These are phyloP conservation scores for Alternaria ethzedia DNA, from an alignment of 2,329 filamentous ascomycete species.

Conservation along the genomic window DNA sequence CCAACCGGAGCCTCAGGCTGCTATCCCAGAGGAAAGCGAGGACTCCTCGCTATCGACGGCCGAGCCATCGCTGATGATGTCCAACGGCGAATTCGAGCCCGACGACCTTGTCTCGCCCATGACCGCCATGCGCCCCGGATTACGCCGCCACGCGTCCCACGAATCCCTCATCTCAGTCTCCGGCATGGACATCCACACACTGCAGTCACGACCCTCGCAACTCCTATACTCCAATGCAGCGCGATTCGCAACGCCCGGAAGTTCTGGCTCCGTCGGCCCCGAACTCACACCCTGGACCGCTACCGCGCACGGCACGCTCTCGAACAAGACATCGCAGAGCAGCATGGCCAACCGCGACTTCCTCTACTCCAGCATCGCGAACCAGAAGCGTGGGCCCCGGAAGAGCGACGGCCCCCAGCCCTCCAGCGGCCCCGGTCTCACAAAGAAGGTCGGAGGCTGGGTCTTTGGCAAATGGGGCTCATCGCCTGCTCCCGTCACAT, in stretches of 20 bases:
- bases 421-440: conserved; percentile 44
- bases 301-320: conserved; percentile 58
- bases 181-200: conserved; percentile 87
- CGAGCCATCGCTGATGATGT: conserved; percentile 31
- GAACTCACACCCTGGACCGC: conserved; percentile 54
- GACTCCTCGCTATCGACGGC: conserved; percentile 23
- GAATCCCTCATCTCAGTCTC: conserved; percentile 88
- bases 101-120: conserved; percentile 42
- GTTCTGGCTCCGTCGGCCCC: conserved; percentile 50
- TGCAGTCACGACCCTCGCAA: conserved; percentile 77
- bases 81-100: conserved; percentile 27
- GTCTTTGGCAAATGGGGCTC: conserved; percentile 68
- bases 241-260: conserved; percentile 56
- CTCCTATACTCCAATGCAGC: conserved; percentile 64
- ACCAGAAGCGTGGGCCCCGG: conserved; percentile 32
- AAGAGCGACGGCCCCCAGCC: conserved; percentile 23
- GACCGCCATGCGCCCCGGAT: conserved; percentile 46
- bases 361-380: conserved; percentile 39
- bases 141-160: conserved; percentile 76
- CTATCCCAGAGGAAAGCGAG: conserved; percentile 47
- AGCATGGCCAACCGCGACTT: conserved; percentile 62
- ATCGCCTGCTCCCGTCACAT: conserved; percentile 51
- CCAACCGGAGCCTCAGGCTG: conserved; percentile 31
- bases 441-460: conserved; percentile 69
- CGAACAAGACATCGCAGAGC: conserved; percentile 58